Evolutionary conservation across 345 rosid species (phyloP), one percentile per base, ranked within the genome.

Genomic region (Camelina neglecta): DNA sequence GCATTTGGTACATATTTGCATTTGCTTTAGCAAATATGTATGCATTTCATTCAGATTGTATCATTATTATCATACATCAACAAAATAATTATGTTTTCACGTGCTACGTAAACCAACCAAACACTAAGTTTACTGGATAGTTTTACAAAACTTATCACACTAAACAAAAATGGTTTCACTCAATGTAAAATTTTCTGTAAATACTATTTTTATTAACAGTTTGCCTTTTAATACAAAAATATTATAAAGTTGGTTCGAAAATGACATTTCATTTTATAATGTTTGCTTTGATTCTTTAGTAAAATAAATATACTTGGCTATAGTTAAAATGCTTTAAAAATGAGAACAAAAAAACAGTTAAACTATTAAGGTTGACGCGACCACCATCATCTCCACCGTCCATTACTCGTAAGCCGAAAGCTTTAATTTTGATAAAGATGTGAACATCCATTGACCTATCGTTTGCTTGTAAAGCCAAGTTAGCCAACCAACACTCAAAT

Each of bases 401-500:
- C 76, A 77, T 71, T 58, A 69, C 39, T 71, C 76, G 29, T 60
- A 56, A 63, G 59, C 72, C 45, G 48, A 64, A 70, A 49, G 59
- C 21, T 50, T 50, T 1, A n/a, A 50, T 42, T 42, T 53, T 31
- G 68, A 75, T 69, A 33, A 70, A 55, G 80, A 70, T 63, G 67
- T 77, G 38, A 53, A 48, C 54, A 71, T 18, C 66, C 61, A 48
- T 77, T 77, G 80, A 77, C 80, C 72, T 65, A 70, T 77, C 72
- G 61, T 77, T 77, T 77, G 72, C 80, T 71, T 65, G 71, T 77
- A 77, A 48, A 71, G 80, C 76, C 75, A 68, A 75, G 77, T 55
- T 63, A 54, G 36, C 71, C 65, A 60, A 59, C 75, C 39, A 69
- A 76, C 71, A 53, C 42, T 69, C 65, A 70, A 54, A 76, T 77